Evolutionary conservation across 2,329 filamentous ascomycete species (phyloP), one percentile per base, ranked within the genome.

Genomic region (Colletotrichum karsti): DNA sequence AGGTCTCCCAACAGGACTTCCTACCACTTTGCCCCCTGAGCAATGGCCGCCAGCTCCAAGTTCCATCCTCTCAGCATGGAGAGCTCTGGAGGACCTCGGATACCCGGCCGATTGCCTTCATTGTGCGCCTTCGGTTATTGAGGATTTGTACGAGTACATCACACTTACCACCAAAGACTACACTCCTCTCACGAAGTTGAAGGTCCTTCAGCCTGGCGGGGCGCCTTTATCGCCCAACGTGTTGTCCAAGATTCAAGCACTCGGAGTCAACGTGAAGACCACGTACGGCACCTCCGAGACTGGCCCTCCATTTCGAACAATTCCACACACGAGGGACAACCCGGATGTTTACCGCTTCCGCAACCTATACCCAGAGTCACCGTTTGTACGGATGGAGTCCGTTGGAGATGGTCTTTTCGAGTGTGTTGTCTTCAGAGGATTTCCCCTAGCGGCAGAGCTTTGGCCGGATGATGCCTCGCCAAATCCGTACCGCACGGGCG

Each of bases 1-100:
- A 0, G 63, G 63, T 6, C 41, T 67, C 3, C 63, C 63, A 9
- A 56, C 39, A 10, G 63, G 63, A 2, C 58, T 67, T 10, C 63
- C 58, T 7, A 67, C 63, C 1, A 26, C 63, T 6, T 18, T 67
- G 12, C 58, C 63, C 0, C 63, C 63, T 3, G 41, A 24, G 7
- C 18, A 67, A 4, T 67, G 63, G 63, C 63, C 63, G 10, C 63
- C 63, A n/a, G 58, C 63, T 15, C 63, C 63, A 13, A 67, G 63
- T 9, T 55, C 63, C 15, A 56, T 67, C 26, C 58, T 67, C 15
- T 18, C 42, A 4, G 63, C 63, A 3, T 67, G 63, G 63, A 56
- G 33, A 7, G 20, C 20, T 5, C 35, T 67, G 13, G 35, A 55
- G 1, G 8, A 9, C 7, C 6, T 63, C 2, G 63, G 63, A 2